Conservation (phyloP, 805 yeast species). For the Ogataea naganishii region DNA sequence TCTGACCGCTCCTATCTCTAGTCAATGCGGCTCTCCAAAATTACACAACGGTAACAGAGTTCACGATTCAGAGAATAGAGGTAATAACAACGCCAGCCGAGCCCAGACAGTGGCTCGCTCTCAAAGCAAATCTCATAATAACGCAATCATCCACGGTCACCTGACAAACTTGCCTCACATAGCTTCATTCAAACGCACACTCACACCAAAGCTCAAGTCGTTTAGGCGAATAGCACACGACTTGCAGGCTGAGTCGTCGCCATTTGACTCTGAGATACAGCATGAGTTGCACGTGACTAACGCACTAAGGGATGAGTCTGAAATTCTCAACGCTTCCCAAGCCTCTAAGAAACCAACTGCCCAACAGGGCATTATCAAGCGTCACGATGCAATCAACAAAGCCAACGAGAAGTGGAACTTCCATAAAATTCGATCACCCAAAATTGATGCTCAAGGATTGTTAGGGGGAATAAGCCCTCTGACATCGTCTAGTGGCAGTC, state of each 20-base stretch:
- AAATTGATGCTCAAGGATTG: conserved; percentile 4
- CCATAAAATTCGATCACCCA: conserved; percentile 6
- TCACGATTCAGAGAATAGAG: no score
- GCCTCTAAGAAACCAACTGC: conserved; percentile 4
- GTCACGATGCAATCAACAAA: conserved; percentile 24
- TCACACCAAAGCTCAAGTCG: conserved; percentile 26
- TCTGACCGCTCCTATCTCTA: no score
- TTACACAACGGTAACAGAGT: no score
- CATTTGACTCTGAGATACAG: conserved; percentile 25
- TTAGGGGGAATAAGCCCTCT: conserved; percentile 1
- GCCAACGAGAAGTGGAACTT: conserved; percentile 29
- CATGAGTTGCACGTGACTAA: conserved; percentile 26
- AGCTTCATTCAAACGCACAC: no score
- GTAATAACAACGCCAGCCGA: no score
- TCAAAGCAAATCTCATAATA: no score
- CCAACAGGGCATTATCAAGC: conserved; percentile 16
- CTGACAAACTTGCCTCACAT: no score
- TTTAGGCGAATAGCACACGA: conserved; percentile 26
- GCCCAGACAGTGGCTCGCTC: no score
- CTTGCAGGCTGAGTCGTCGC: conserved; percentile 24
- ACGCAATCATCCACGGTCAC: no score
- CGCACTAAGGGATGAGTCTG: conserved; percentile 22
- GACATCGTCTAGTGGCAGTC: conserved; percentile 1
- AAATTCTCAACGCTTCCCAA: conserved; percentile 10
- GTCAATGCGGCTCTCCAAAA: no score